Percentiles rank a stretch among this genome's conserved stretches.
phyloP scores from a whole-genome alignment of 2,329 filamentous ascomycete genomes.

The Colletotrichum spaethianum region DNA sequence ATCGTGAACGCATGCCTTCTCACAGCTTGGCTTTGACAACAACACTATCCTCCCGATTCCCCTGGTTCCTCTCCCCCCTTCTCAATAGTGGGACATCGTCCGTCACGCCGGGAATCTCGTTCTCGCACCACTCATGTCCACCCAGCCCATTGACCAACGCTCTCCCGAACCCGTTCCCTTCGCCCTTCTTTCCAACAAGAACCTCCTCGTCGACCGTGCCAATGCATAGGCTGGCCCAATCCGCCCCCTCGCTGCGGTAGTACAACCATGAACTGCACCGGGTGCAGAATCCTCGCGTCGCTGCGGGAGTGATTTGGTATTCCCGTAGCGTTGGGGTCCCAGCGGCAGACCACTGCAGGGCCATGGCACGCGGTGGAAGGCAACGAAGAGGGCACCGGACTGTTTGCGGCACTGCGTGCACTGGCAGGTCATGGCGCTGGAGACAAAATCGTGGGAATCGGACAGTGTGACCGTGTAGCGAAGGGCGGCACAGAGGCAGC shows the following conservation, averaged over 20 bases:
- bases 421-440: constrained; percentile 64
- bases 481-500: constrained; percentile 66
- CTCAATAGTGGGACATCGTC: constrained; percentile 52
- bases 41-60: background rate
- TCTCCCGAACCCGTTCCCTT: constrained; percentile 51
- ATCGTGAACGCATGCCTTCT: background rate
- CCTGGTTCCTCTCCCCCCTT: constrained; percentile 5
- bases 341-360: constrained; percentile 53
- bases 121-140: constrained; percentile 58
- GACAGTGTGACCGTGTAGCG: constrained; percentile 65
- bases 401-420: constrained; percentile 70
- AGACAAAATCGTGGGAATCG: constrained; percentile 59
- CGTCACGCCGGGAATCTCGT: constrained; percentile 64
- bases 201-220: constrained; percentile 62
- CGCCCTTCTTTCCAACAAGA: constrained; percentile 45
- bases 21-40: constrained; percentile 2
- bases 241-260: constrained; percentile 54
- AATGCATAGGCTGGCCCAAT: constrained; percentile 54
- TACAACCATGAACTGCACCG: constrained; percentile 65
- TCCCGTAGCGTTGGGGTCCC: constrained; percentile 50
- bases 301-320: constrained; percentile 57
- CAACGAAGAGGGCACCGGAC: constrained; percentile 62
- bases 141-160: constrained; percentile 54
- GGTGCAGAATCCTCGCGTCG: constrained; percentile 63
- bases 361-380: constrained; percentile 55